phyloP scores from a whole-genome alignment of 2,329 filamentous ascomycete genomes.

The Stenocarpella maydis region DNA sequence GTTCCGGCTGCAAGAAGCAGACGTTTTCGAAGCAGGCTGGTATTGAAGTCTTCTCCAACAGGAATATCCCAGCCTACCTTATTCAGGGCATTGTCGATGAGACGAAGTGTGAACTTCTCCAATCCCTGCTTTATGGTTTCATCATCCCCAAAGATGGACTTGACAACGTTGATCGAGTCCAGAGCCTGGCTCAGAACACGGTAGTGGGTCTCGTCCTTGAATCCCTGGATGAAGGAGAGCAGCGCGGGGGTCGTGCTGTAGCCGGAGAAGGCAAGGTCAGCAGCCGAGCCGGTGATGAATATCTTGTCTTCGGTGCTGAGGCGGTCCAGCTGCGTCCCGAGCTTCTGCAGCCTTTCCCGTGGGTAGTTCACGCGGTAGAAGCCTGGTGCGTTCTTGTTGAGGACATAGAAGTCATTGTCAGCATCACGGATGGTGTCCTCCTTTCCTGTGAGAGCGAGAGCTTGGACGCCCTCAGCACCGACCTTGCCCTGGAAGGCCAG shows the following conservation, averaged over 20 bases:
- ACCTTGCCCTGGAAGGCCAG: slow-evolving; percentile 82
- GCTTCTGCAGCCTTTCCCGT: slow-evolving; percentile 79
- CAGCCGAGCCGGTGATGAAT: slow-evolving; percentile 87
- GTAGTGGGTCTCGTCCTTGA: slow-evolving; percentile 82
- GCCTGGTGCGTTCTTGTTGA: slow-evolving; percentile 88
- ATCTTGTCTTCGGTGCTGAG: slow-evolving; percentile 91
- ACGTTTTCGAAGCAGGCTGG: slow-evolving; percentile 81
- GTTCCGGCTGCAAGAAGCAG: slow-evolving; percentile 79
- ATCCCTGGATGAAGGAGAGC: slow-evolving; percentile 84
- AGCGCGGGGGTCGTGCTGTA: slow-evolving; percentile 83
- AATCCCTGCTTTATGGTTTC: slow-evolving; percentile 75
- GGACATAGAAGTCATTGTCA: slow-evolving; percentile 86
- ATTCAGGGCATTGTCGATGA: slow-evolving; percentile 78
- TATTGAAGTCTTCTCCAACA: slow-evolving; percentile 82
- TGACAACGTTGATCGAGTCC: slow-evolving; percentile 77
- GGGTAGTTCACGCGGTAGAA: slow-evolving; percentile 96
- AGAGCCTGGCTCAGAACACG: slow-evolving; percentile 90
- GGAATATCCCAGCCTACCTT: slow-evolving; percentile 86
- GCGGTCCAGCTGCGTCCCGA: slow-evolving; percentile 78
- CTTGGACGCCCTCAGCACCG: slow-evolving; percentile 67
- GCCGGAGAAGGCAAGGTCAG: slow-evolving; percentile 87
- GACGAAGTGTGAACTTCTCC: slow-evolving; percentile 79
- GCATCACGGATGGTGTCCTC: slow-evolving; percentile 79
- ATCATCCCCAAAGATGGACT: slow-evolving; percentile 85
- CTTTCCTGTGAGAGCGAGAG: slow-evolving; percentile 76